Evolutionary conservation across 129 eudicot genomes (phyloP).

Genomic region (Arctium minus): DNA sequence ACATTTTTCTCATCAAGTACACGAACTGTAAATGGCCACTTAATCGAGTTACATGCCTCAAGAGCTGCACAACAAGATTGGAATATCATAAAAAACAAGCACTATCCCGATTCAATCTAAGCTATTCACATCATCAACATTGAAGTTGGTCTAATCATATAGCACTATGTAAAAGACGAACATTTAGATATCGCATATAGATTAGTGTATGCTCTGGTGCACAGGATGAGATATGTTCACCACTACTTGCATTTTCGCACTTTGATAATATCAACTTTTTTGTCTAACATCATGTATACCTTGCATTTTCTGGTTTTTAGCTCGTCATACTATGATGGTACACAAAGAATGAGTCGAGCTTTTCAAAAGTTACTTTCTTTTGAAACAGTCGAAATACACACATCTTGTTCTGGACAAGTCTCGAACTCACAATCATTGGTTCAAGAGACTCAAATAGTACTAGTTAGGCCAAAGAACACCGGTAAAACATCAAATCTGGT

Average conservation of each 20-base stretch:
- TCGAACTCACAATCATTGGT: neutral
- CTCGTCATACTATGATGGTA: neutral
- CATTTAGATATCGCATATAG: neutral
- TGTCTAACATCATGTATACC: neutral
- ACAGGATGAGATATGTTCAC: neutral
- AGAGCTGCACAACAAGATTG: constrained; percentile 57
- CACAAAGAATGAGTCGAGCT: neutral
- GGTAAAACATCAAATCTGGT: neutral
- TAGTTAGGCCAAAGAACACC: neutral
- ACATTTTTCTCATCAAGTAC: constrained; percentile 67
- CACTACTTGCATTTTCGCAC: neutral
- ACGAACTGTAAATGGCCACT: constrained; percentile 58
- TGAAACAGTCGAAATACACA: neutral
- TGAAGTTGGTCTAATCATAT: neutral
- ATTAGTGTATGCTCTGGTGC: neutral
- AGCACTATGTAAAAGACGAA: neutral
- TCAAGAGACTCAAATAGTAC: neutral
- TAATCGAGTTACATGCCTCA: constrained; percentile 63
- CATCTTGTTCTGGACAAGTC: neutral
- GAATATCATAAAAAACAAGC: neutral
- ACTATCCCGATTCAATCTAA: neutral
- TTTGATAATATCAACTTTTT: neutral
- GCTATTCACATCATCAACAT: neutral
- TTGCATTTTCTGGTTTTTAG: neutral
- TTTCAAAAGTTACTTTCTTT: neutral